Evolutionary conservation across 192 early-diverging fungal genomes (phyloP).

Genomic region (Haplosporangium gracile): DNA sequence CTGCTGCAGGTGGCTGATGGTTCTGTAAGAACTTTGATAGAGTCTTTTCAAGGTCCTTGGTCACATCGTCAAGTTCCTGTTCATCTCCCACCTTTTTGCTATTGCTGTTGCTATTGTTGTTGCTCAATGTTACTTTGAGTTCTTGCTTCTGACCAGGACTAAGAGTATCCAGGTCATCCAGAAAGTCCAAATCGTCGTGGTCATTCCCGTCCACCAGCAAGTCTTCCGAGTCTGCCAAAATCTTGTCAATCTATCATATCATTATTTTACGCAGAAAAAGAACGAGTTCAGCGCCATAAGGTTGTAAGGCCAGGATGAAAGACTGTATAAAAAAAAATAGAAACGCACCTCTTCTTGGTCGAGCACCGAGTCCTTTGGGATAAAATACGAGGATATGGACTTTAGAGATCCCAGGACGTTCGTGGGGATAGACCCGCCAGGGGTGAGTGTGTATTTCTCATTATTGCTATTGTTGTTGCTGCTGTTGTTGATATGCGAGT

Average conservation of each 20-base stretch:
- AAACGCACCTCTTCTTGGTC: slow-evolving; percentile 39
- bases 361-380: slow-evolving; percentile 26
- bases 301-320: not conserved
- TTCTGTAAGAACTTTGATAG: slow-evolving; percentile 48
- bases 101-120: not conserved
- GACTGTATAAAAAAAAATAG: not conserved
- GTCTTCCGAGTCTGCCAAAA: slow-evolving; percentile 42
- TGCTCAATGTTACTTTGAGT: not conserved
- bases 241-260: slow-evolving; percentile 37
- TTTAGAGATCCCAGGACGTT: slow-evolving; percentile 7
- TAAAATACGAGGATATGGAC: slow-evolving; percentile 28
- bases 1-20: slow-evolving; percentile 18
- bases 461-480: not conserved
- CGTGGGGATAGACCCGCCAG: not conserved
- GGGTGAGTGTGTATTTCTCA: not conserved
- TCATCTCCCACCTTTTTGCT: not conserved
- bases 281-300: not conserved
- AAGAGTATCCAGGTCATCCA: slow-evolving; percentile 30
- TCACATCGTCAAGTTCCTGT: slow-evolving; percentile 19
- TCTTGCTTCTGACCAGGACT: slow-evolving; percentile 4
- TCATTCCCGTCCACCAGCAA: slow-evolving; percentile 24
- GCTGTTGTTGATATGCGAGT: not conserved
- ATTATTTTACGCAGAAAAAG: not conserved
- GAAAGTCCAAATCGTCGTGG: slow-evolving; percentile 32
- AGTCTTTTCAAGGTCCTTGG: slow-evolving; percentile 40